Evolutionary conservation across 768 basidiomycete genomes (phyloP).

Genomic region (Postia placenta): DNA sequence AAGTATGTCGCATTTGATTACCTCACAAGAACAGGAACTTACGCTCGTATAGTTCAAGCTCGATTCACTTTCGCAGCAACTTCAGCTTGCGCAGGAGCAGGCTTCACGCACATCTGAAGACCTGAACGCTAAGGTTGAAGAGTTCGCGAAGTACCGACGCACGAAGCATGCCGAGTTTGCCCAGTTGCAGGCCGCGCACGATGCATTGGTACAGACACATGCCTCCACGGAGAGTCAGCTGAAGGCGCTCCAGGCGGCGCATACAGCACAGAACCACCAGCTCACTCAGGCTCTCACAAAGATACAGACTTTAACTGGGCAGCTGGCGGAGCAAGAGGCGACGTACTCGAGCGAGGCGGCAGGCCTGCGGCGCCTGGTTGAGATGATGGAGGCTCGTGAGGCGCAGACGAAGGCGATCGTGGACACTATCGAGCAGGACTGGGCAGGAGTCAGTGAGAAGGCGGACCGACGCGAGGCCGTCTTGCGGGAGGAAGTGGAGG

Average conservation of each 20-base stretch:
- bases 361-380: conserved; percentile 66
- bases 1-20: conserved; percentile 35
- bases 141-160: conserved; percentile 79
- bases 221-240: conserved; percentile 62
- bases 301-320: conserved; percentile 68
- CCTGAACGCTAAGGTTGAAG: conserved; percentile 67
- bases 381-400: conserved; percentile 85
- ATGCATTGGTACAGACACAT: conserved; percentile 62
- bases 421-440: conserved; percentile 75
- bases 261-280: conserved; percentile 66
- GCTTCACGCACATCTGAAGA: conserved; percentile 65
- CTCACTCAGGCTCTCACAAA: conserved; percentile 72
- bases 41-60: conserved; percentile 66
- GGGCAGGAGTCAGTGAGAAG: conserved; percentile 67
- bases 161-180: conserved; percentile 74
- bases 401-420: conserved; percentile 80
- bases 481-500: conserved; percentile 65
- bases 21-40: conserved; percentile 4
- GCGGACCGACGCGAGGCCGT: conserved; percentile 61
- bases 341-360: conserved; percentile 75
- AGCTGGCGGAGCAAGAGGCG: conserved; percentile 80
- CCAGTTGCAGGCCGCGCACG: conserved; percentile 70
- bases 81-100: conserved; percentile 72
- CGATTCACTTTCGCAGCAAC: conserved; percentile 77
- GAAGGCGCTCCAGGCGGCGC: conserved; percentile 66